Conservation (phyloP, 1,139 yeast genomes). For the Lodderomyces margitis region DNA sequence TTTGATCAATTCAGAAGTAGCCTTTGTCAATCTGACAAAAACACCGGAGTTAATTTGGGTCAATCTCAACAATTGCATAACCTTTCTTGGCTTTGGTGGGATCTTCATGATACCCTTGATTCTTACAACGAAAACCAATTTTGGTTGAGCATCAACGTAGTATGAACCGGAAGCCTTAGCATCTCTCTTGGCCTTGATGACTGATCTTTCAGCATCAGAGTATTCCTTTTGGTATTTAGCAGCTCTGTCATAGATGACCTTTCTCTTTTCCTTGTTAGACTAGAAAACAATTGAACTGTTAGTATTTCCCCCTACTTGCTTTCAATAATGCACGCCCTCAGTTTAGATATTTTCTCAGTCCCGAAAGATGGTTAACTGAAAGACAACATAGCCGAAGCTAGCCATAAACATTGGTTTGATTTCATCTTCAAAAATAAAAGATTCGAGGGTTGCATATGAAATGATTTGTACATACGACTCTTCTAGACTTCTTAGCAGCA, state of each 20-base stretch:
- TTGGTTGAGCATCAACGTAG: slow-evolving; percentile 97
- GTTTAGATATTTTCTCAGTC: slow-evolving; percentile 60
- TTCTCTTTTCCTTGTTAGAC: slow-evolving; percentile 91
- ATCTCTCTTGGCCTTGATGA: slow-evolving; percentile 90
- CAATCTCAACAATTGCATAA: slow-evolving; percentile 94
- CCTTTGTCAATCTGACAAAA: slow-evolving; percentile 97
- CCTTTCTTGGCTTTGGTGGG: slow-evolving; percentile 99
- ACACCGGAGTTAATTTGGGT: slow-evolving; percentile 98
- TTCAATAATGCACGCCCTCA: slow-evolving; percentile 2
- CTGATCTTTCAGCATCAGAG: slow-evolving; percentile 91
- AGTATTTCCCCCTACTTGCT: slow-evolving; percentile 25
- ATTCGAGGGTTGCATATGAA: slow-evolving; percentile 2
- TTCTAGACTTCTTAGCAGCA: slow-evolving; percentile 82
- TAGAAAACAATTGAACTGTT: slow-evolving; percentile 32
- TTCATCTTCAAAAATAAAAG: slow-evolving; percentile 57
- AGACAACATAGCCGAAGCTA: slow-evolving; percentile 91
- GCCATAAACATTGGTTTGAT: slow-evolving; percentile 62
- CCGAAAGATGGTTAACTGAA: slow-evolving; percentile 99
- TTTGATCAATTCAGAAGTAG: slow-evolving; percentile 93
- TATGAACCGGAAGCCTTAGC: slow-evolving; percentile 95
- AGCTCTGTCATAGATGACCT: slow-evolving; percentile 94
- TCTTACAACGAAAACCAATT: slow-evolving; percentile 96
- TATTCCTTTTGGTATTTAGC: slow-evolving; percentile 98
- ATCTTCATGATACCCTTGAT: slow-evolving; percentile 99
- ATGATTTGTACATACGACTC: slow-evolving; percentile 70